Evolutionary conservation across 208 protist genomes (phyloP), one percentile per base, ranked within the genome.

Genomic region (Borovskyia barvae): DNA sequence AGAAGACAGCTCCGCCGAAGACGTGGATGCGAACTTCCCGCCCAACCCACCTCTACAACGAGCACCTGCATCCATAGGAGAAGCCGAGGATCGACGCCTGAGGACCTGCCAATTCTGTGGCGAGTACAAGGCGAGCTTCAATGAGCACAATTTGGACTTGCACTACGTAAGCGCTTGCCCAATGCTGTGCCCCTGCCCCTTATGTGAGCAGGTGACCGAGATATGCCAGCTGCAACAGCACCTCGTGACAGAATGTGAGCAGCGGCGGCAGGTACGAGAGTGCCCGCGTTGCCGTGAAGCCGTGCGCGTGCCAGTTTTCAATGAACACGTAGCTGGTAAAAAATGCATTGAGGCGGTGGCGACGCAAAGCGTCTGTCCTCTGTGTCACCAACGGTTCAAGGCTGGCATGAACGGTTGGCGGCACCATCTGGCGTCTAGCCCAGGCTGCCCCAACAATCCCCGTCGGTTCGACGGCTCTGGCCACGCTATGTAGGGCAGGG

Each of bases 131-230:
- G 42, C 39, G 5, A 67, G 62, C 32, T 95, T 94, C 58, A 81
- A 67, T 12, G 86, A 90, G 39, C 69, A 82, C 25, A 78, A 71
- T 17, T 48, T 97, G 19, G 87, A 96, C 51, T 65, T 89, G 45
- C 92, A 97, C 75, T 95, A 91, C 47, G 73, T 93, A 33, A 77
- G 82, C 11, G 68, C 67, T 0, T 97, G 92, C 54, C 92, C 92
- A 37, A 95, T 97, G 92, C 80, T 97, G 15, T 94, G 86, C 58
- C 89, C 83, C 11, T 97, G 92, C 55, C 89, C 86, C 25, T 66
- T 95, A 48, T 97, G 92, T 43, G 83, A 92, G 43, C 90, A 97
- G 77, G 86, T 97, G 29, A 95, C 87, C 24, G 87, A 97, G 65
- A 94, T 97, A 48, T 75, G 80, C 51, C 86, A 78, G 20, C 68